Percentiles rank a stretch among this genome's conserved stretches.
Evolutionary conservation across 768 basidiomycete genomes (phyloP).

Genomic region (Mycena venus): DNA sequence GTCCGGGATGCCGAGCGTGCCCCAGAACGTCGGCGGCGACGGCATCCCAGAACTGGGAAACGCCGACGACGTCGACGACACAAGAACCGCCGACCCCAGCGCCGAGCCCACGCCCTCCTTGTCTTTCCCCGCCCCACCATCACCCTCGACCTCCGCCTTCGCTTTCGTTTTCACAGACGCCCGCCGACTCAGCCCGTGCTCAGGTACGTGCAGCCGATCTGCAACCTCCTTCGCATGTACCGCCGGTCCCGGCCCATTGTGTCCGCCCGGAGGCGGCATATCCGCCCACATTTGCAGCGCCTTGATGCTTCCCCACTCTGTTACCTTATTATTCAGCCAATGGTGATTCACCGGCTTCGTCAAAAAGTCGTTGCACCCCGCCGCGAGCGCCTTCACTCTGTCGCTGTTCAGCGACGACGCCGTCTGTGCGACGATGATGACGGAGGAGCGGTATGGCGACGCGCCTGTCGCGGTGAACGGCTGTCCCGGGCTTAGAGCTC

Average conservation of each 20-base stretch:
- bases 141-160: not conserved
- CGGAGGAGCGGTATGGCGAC: conserved; percentile 89
- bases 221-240: conserved; percentile 60
- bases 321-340: conserved; percentile 98
- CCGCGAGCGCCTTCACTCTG: conserved; percentile 96
- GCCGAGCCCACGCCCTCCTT: not conserved
- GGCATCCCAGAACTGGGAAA: conserved; percentile 26
- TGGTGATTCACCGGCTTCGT: conserved; percentile 96
- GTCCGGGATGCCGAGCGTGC: conserved; percentile 23
- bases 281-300: conserved; percentile 95
- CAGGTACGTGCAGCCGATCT: conserved; percentile 60
- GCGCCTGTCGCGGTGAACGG: conserved; percentile 60
- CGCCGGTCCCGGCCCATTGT: conserved; percentile 53
- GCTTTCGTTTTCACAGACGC: conserved; percentile 43
- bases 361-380: conserved; percentile 98
- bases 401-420: conserved; percentile 96
- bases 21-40: conserved; percentile 31
- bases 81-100: not conserved
- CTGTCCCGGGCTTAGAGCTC: conserved; percentile 40
- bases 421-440: conserved; percentile 99
- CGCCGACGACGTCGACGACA: conserved; percentile 26
- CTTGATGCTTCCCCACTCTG: conserved; percentile 99
- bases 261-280: conserved; percentile 69
- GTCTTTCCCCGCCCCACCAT: not conserved
- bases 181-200: conserved; percentile 10